These are phyloP conservation scores for Diaporthe longicolla DNA, from an alignment of 2,329 filamentous ascomycete species.

Conservation along the genomic window DNA sequence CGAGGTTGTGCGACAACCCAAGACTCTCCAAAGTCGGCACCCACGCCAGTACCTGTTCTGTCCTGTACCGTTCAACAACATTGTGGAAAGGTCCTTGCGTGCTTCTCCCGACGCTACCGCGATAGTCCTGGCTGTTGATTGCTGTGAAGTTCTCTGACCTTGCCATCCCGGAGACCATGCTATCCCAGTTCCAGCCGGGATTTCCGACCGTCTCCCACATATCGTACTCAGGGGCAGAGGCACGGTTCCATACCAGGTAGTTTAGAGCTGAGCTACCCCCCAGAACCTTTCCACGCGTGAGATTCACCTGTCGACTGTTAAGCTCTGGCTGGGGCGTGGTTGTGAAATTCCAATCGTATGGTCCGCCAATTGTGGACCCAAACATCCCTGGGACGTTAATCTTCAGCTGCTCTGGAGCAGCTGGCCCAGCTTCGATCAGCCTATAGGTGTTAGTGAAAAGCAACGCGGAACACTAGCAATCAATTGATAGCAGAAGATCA, in stretches of 20 bases:
- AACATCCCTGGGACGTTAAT: conserved; percentile 50
- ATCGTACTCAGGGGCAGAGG: conserved; percentile 38
- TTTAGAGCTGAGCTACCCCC: conserved; percentile 39
- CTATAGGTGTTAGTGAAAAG: background rate
- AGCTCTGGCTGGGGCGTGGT: conserved; percentile 56
- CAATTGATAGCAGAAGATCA: background rate
- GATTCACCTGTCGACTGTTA: conserved; percentile 56
- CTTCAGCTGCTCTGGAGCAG: conserved; percentile 45
- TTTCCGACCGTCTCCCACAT: conserved; percentile 42
- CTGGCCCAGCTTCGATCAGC: conserved; percentile 51
- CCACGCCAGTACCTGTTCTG: conserved; percentile 58
- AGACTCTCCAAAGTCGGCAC: conserved; percentile 62
- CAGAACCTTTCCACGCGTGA: conserved; percentile 51
- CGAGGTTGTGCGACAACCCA: conserved; percentile 56
- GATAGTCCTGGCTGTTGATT: conserved; percentile 31
- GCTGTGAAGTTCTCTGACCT: conserved; percentile 47
- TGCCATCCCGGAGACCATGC: conserved; percentile 46
- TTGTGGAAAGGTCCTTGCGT: conserved; percentile 45
- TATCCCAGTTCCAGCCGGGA: conserved; percentile 44
- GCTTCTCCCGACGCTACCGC: conserved; percentile 42
- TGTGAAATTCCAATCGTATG: conserved; percentile 58
- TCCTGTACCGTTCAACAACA: conserved; percentile 58
- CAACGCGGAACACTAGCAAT: background rate
- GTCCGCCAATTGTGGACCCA: conserved; percentile 45
- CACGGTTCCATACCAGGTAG: conserved; percentile 41